Percentiles rank a stretch among this genome's conserved stretches.
Conservation (phyloP, 352 stramenopile genomes). For the Phytophthora pistaciae region DNA sequence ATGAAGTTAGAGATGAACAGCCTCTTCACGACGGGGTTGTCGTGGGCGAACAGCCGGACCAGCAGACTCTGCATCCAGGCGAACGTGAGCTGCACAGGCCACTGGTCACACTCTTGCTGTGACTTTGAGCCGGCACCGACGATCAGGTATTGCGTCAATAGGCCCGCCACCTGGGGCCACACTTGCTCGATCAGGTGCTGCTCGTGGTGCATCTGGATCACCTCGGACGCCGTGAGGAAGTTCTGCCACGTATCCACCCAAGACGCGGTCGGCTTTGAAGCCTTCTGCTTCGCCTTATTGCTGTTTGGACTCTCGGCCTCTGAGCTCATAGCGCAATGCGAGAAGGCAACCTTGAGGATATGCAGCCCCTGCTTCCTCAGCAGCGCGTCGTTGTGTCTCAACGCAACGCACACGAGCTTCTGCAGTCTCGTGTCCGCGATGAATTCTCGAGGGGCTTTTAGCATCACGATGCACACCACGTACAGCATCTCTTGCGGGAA, state of each 20-base stretch:
- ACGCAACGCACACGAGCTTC: slow-evolving; percentile 56
- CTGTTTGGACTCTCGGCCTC: slow-evolving; percentile 10
- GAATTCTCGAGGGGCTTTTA: slow-evolving; percentile 46
- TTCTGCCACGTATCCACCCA: slow-evolving; percentile 64
- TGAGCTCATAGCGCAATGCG: slow-evolving; percentile 44
- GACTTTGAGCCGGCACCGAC: slow-evolving; percentile 2
- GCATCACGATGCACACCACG: slow-evolving; percentile 67
- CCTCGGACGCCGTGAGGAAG: slow-evolving; percentile 79
- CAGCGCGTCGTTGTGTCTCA: slow-evolving; percentile 61
- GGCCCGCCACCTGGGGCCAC: slow-evolving; percentile 72
- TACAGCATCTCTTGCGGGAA: slow-evolving; percentile 66
- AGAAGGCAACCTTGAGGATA: slow-evolving; percentile 73
- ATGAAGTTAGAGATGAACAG: slow-evolving; percentile 82
- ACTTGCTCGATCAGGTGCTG: slow-evolving; percentile 87
- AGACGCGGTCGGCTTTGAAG: not conserved
- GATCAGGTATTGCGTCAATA: slow-evolving; percentile 59
- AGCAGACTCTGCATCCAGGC: slow-evolving; percentile 82
- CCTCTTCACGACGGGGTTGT: slow-evolving; percentile 81
- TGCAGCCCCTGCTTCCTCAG: slow-evolving; percentile 78
- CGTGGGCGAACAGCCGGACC: slow-evolving; percentile 75
- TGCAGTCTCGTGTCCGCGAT: slow-evolving; percentile 53
- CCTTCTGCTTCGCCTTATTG: slow-evolving; percentile 12
- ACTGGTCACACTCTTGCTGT: slow-evolving; percentile 21
- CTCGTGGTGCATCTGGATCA: slow-evolving; percentile 88
- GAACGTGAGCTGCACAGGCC: slow-evolving; percentile 76